Evolutionary conservation across 179 eudicot genomes (phyloP), one percentile per base, ranked within the genome.

Genomic region (Beta macrorhiza): DNA sequence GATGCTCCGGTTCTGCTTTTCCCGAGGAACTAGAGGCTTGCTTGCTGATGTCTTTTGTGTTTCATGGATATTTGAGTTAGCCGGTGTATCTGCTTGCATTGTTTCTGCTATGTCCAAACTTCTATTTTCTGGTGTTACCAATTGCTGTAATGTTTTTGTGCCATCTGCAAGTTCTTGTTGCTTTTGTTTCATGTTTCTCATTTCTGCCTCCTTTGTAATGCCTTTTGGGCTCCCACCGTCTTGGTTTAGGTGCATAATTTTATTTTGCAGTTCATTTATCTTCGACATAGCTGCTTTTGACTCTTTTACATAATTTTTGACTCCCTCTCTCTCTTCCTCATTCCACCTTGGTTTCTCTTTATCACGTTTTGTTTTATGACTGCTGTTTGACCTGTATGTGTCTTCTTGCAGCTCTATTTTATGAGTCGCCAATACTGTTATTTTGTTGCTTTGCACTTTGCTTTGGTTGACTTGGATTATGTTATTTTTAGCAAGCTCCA

Each of bases 201-300:
- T 68, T 32, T 72, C 16, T 72, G 58, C 72, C 76, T 77, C 83
- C 79, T 75, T 67, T 49, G 62, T 75, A 51, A 64, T 29, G 37
- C 65, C 67, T 1, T 53, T 85, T 75, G 47, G 82, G 72, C 25
- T 81, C 78, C 17, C 69, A 20, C 67, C 56, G 61, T 70, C 20
- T 75, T 79, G 82, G 63, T 71, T 69, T 62, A 57, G 58, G 61
- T 83, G 85, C 70, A 63, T 79, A 56, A 47, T 77, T 73, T 77
- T 74, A 74, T 68, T 85, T 69, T 78, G 87, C 72, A 79, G 85
- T 52, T 87, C 85, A 47, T 79, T 77, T 56, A 75, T 74, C 67
- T 29, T 67, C 70, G 71, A 51, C 68, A 79, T 85, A 11, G 82
- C 73, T 78, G 58, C 78, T 71, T 78, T 42, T 78, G 79, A 45